These are phyloP conservation scores for Colletotrichum horii DNA, from an alignment of 2,329 filamentous ascomycete genomes.

Conservation along the genomic window DNA sequence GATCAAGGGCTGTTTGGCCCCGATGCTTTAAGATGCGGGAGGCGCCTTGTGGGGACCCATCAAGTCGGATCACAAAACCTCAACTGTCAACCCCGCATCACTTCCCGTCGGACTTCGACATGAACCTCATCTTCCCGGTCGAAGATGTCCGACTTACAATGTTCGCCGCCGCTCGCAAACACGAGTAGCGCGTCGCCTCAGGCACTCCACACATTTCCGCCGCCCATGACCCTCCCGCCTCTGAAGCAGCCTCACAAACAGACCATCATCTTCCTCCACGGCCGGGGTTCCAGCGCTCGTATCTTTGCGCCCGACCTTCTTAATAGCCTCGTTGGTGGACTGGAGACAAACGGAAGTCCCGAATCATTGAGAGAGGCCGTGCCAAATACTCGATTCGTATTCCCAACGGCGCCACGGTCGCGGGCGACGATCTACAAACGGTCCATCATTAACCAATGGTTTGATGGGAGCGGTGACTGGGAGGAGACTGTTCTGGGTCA, in stretches of 20 bases:
- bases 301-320: constrained; percentile 47
- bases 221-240: constrained; percentile 25
- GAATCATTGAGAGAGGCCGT: constrained; percentile 37
- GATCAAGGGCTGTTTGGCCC: background rate
- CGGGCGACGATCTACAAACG: constrained; percentile 37
- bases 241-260: constrained; percentile 38
- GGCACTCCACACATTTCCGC: constrained; percentile 27
- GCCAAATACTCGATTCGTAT: constrained; percentile 52
- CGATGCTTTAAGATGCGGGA: background rate
- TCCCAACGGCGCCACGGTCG: constrained; percentile 50
- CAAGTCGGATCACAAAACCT: background rate
- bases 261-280: constrained; percentile 55
- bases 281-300: constrained; percentile 47
- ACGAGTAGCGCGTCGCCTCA: background rate
- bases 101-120: background rate
- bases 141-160: background rate
- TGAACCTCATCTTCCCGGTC: background rate
- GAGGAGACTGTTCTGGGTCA: constrained; percentile 31
- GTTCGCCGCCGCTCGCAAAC: background rate
- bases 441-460: constrained; percentile 38
- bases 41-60: background rate
- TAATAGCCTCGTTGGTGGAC: constrained; percentile 22
- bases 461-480: constrained; percentile 40
- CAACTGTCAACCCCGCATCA: background rate
- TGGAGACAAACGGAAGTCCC: background rate